Evolutionary conservation across 1,284 basidiomycete species (phyloP), one percentile per base, ranked within the genome.

Genomic region (Leccinum griseonigrum): DNA sequence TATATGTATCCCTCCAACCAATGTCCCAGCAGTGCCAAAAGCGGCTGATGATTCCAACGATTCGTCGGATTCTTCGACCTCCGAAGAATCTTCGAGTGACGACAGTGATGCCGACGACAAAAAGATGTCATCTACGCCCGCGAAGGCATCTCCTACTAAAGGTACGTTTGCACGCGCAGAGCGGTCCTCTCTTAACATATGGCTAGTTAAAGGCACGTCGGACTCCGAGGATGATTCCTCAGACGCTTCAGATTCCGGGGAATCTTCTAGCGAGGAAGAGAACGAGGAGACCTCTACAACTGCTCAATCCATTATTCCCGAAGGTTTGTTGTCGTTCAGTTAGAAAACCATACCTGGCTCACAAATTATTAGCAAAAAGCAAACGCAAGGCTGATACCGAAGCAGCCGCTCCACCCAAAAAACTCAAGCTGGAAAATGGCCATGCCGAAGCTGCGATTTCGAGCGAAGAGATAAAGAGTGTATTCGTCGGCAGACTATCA

Each of bases 401-500:
- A 51, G 76, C 76, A 31, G 75, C 81, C 32, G 80, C 80, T 11
- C 82, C 88, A 43, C 77, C 86, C 56, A 98, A 98, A 84, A 98
- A 97, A 79, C 83, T 81, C 68, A 97, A 95, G 80, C 77, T 87
- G 57, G 82, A 78, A 50, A 82, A 86, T 64, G 86, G 81, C 58
- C 76, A 79, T 53, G 83, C 85, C 56, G 81, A 77, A 8, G 75
- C 71, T 22, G 74, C 68, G 34, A 70, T 76, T 51, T 79, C 78
- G 32, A 77, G 81, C 36, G 84, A 85, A 64, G 83, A 85, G 65
- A 84, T 82, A 54, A 90, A 85, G 74, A 90, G 88, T 58, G 85
- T 98, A 71, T 99, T 96, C 74, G 94, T 99, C 68, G 97, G 97
- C 60, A 87, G 87, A 66, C 85, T 99, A 57, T 97, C 94, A 36